Conservation (phyloP, 768 basidiomycete genomes). For the Favolaschia claudopus region DNA sequence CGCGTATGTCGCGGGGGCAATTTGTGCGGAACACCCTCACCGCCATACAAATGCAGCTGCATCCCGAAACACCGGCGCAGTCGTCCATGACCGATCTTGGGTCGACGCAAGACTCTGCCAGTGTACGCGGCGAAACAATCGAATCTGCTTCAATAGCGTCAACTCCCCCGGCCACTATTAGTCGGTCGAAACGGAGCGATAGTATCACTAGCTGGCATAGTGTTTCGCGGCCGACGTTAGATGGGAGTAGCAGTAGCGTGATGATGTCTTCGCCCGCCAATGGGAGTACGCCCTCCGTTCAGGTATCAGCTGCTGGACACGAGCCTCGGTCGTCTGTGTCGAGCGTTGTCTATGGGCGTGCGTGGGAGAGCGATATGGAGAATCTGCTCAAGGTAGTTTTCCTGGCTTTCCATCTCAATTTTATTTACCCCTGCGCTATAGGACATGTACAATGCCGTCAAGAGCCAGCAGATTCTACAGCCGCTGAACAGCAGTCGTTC, state of each 20-base stretch:
- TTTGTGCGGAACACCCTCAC: conserved; percentile 93
- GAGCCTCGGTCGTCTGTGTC: conserved; percentile 38
- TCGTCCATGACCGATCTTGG: conserved; percentile 70
- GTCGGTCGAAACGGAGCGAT: conserved; percentile 78
- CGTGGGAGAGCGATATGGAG: conserved; percentile 91
- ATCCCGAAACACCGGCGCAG: conserved; percentile 55
- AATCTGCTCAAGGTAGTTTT: conserved; percentile 75
- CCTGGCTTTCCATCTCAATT: background rate
- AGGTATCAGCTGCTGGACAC: conserved; percentile 53
- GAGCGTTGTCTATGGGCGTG: conserved; percentile 60
- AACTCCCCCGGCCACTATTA: conserved; percentile 26
- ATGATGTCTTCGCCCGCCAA: conserved; percentile 46
- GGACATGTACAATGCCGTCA: conserved; percentile 96
- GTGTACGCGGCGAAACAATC: conserved; percentile 59
- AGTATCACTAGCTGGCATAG: conserved; percentile 90
- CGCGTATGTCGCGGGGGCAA: conserved; percentile 90
- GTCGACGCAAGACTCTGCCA: conserved; percentile 73
- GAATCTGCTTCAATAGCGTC: no score
- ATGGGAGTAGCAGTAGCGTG: conserved; percentile 28
- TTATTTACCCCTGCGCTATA: conserved; percentile 36
- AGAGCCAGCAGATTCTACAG: conserved; percentile 89
- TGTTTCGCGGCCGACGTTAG: conserved; percentile 66
- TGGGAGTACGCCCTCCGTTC: conserved; percentile 71
- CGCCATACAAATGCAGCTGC: conserved; percentile 82
- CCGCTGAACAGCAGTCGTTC: conserved; percentile 66